Evolutionary conservation across 1,284 basidiomycete genomes (phyloP), one percentile per base, ranked within the genome.

Genomic region (Cutaneotrichosporon sp.): DNA sequence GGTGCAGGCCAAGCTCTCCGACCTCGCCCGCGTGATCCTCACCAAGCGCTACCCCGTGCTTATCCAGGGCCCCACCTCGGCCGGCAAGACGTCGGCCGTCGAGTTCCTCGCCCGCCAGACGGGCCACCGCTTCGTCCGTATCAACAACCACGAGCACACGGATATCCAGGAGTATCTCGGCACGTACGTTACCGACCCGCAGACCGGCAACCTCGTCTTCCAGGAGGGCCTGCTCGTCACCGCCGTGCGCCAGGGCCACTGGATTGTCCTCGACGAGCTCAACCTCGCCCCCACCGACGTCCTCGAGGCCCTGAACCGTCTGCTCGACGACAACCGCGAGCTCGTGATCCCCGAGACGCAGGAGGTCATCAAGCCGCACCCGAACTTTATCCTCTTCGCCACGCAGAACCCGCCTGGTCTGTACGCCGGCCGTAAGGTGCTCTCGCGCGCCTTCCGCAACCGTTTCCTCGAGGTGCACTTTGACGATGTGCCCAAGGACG

Each of bases 121-220:
- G 0, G 95, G 97, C 0, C 97, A 99, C 81, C 86, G 87, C 31
- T 99, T 99, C 76, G 89, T 99, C 29, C 91, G 97, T 38, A 98
- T 99, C 85, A 99, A 99, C 82, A 99, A 99, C 73, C 97, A 99
- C 81, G 97, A 99, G 72, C 97, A 99, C 75, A 99, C 97, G 5
- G 97, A 99, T 77, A 95, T 95, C 54, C 97, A 99, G 74, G 97
- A 99, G 76, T 99, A 99, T 74, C 84, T 99, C 55, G 97, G 97
- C 7, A 95, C 94, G 0, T 99, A 99, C 73, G 87, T 95, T 16
- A 95, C 95, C 1, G 95, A 99, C 77, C 87, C 94, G 6, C 79
- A 86, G 25, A 92, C 92, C 0, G 97, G 97, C 24, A 95, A 94
- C 77, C 85, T 99, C 18, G 87, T 91, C 14, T 99, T 97, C 81